These are phyloP conservation scores for Fusarium hainanense DNA, from an alignment of 2,329 filamentous ascomycete species.

Conservation along the genomic window DNA sequence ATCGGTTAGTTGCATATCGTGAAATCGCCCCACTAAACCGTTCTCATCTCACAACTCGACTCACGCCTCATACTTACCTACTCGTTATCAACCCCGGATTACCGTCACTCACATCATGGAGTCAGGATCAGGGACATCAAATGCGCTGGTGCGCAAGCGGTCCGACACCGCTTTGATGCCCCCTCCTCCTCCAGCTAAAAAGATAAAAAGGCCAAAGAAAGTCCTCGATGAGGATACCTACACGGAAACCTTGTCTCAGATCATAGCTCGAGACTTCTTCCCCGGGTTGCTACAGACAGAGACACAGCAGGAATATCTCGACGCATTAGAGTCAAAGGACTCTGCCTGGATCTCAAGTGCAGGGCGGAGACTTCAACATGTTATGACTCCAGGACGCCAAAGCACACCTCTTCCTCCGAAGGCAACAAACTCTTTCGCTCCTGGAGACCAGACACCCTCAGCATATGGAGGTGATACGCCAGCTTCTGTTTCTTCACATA, in stretches of 20 bases:
- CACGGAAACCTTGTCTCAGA: conserved; percentile 88
- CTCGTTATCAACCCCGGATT: background rate
- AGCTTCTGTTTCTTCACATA: conserved; percentile 61
- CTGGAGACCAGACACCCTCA: conserved; percentile 67
- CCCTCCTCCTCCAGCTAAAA: conserved; percentile 84
- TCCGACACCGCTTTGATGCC: conserved; percentile 81
- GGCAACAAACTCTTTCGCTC: conserved; percentile 38
- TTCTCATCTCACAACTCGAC: background rate
- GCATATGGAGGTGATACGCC: conserved; percentile 81
- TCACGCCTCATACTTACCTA: background rate
- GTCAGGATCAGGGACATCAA: conserved; percentile 54
- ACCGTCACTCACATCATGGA: conserved; percentile 51
- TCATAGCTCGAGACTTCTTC: conserved; percentile 97
- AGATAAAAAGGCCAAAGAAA: conserved; percentile 89
- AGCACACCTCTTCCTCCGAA: conserved; percentile 38
- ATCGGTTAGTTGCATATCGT: conserved; percentile 44
- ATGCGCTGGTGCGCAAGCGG: conserved; percentile 74
- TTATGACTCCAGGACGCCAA: conserved; percentile 80
- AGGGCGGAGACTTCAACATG: conserved; percentile 74
- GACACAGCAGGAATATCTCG: conserved; percentile 90
- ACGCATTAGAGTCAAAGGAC: conserved; percentile 89
- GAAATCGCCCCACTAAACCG: conserved; percentile 17
- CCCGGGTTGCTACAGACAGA: conserved; percentile 88
- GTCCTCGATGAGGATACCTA: conserved; percentile 96
- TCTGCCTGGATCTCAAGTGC: conserved; percentile 87